Percentiles rank a stretch among this genome's conserved stretches.
Evolutionary conservation across 75 land plant genomes (phyloP).

Genomic region (Azolla pinnata): DNA sequence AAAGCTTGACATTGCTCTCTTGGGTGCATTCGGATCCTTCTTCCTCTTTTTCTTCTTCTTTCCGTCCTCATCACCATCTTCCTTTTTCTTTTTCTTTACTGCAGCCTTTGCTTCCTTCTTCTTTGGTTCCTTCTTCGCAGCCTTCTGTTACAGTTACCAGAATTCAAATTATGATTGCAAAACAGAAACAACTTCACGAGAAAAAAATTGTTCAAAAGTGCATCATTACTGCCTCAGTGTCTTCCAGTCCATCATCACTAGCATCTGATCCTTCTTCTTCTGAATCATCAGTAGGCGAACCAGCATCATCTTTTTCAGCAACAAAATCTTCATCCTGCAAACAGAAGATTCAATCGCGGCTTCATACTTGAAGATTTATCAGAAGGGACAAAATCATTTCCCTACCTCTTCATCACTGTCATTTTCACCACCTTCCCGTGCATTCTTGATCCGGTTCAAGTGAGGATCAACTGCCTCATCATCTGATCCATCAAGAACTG

Average conservation of each 20-base stretch:
- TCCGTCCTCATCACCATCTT: slow-evolving; percentile 18
- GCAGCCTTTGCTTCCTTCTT: slow-evolving; percentile 24
- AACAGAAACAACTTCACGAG: neutral
- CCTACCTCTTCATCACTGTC: slow-evolving; percentile 32
- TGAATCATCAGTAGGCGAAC: slow-evolving; percentile 46
- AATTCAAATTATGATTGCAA: no score
- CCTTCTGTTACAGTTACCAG: slow-evolving; percentile 17
- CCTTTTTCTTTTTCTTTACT: slow-evolving; percentile 24
- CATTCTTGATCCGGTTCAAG: slow-evolving; percentile 33
- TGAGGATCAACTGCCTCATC: slow-evolving; percentile 44
- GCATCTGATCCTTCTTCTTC: slow-evolving; percentile 37
- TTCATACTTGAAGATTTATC: no score
- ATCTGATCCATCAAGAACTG: slow-evolving; percentile 31
- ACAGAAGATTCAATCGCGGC: no score
- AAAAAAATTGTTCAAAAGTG: neutral
- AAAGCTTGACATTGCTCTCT: slow-evolving; percentile 31
- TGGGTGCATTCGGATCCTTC: slow-evolving; percentile 50
- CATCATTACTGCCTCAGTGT: neutral
- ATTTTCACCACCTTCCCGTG: slow-evolving; percentile 28
- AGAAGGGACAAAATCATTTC: no score
- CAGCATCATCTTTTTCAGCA: slow-evolving; percentile 43
- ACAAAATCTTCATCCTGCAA: slow-evolving; percentile 42
- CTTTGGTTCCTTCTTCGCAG: slow-evolving; percentile 27
- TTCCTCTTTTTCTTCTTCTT: slow-evolving; percentile 27
- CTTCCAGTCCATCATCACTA: slow-evolving; percentile 16